phyloP scores from a whole-genome alignment of 768 basidiomycete genomes.

The Suillus decipiens region DNA sequence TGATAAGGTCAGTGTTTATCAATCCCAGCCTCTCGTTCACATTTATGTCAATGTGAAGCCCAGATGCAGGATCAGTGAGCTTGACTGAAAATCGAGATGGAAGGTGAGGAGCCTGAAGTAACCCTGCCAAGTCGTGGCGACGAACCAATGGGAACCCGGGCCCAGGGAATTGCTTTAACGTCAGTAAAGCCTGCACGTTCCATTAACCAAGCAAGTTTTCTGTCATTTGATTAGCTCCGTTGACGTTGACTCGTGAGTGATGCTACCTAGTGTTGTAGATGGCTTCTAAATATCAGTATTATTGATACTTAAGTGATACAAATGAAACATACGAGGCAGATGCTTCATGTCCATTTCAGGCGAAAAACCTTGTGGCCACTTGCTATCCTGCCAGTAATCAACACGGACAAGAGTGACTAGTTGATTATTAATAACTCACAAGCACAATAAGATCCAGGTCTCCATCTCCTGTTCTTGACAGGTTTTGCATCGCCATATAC shows the following conservation, averaged over 20 bases:
- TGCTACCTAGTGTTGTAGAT: conserved; percentile 35
- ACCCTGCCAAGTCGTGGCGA: conserved; percentile 9
- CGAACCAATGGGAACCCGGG: conserved; percentile 47
- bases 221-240: conserved; percentile 14
- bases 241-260: not conserved
- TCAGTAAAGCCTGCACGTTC: conserved; percentile 35
- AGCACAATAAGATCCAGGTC: conserved; percentile 57
- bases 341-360: conserved; percentile 25
- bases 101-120: conserved; percentile 3
- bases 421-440: conserved; percentile 33
- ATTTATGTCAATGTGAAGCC: conserved; percentile 55
- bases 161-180: conserved; percentile 31
- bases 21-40: conserved; percentile 63
- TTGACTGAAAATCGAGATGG: conserved; percentile 43
- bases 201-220: conserved; percentile 35
- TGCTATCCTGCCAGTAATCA: conserved; percentile 33
- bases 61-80: conserved; percentile 44
- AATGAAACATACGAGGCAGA: conserved; percentile 31
- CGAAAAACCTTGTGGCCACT: conserved; percentile 29
- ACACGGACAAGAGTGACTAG: not conserved
- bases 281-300: conserved; percentile 17
- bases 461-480: conserved; percentile 17
- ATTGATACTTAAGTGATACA: not conserved
- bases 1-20: conserved; percentile 51
- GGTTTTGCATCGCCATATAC: conserved; percentile 35